Evolutionary conservation across 495 filamentous ascomycete genomes (phyloP).

Genomic region (Mycothermus thermophilus): DNA sequence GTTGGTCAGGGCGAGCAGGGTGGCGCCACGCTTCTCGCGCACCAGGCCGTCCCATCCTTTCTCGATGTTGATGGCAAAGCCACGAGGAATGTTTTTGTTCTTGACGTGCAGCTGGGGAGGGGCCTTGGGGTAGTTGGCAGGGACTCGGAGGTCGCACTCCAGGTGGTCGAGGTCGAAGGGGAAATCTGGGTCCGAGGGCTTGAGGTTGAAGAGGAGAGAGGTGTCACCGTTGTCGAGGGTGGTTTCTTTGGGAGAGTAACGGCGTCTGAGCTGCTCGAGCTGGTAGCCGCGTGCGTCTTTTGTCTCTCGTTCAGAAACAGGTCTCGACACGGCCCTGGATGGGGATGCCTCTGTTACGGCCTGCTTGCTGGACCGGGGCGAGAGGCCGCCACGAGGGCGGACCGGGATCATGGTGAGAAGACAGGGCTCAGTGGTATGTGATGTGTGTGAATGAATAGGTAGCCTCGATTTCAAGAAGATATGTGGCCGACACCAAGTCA

Average conservation of each 20-base stretch:
- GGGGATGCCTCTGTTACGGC: conserved; percentile 26
- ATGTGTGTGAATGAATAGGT: background rate
- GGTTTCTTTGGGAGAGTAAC: conserved; percentile 51
- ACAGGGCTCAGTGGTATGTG: background rate
- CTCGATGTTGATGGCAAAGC: conserved; percentile 70
- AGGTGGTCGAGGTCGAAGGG: conserved; percentile 62
- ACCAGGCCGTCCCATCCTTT: conserved; percentile 60
- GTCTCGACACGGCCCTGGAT: conserved; percentile 45
- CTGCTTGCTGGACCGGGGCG: conserved; percentile 16
- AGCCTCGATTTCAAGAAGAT: background rate
- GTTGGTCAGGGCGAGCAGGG: conserved; percentile 56
- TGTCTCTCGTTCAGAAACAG: conserved; percentile 48
- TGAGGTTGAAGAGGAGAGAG: conserved; percentile 47
- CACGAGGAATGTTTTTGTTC: conserved; percentile 67
- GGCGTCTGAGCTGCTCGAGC: conserved; percentile 57
- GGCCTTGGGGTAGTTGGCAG: conserved; percentile 43
- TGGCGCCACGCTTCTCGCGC: conserved; percentile 39
- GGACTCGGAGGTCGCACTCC: conserved; percentile 60
- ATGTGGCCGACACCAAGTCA: too few relatives aligned
- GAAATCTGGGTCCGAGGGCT: conserved; percentile 80
- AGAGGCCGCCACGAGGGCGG: conserved; percentile 4
- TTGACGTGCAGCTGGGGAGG: conserved; percentile 48
- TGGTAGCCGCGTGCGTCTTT: conserved; percentile 65
- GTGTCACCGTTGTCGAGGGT: conserved; percentile 37
- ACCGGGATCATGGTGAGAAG: conserved; percentile 16